Evolutionary conservation across 1,139 yeast species (phyloP).

Genomic region (Hemisphaericaspora lyxosophila): DNA sequence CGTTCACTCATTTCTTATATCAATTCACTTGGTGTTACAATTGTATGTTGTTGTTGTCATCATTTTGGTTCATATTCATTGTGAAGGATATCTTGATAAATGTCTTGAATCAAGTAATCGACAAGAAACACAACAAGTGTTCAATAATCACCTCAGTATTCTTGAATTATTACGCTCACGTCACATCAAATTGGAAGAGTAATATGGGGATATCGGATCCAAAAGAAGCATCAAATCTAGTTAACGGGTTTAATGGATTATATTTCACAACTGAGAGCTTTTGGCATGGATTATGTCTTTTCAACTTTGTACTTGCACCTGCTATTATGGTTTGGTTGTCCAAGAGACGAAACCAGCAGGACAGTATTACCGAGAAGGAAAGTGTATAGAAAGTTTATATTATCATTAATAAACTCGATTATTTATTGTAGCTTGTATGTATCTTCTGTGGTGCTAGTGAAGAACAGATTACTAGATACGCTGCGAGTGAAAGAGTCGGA

Average conservation of each 20-base stretch:
- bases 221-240: not conserved
- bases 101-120: constrained; percentile 11
- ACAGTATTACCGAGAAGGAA: not conserved
- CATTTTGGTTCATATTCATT: constrained; percentile 17
- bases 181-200: not conserved
- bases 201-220: not conserved
- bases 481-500: too few relatives aligned
- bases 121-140: not conserved
- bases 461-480: not conserved
- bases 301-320: constrained; percentile 28
- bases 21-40: constrained; percentile 26
- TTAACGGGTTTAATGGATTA: constrained; percentile 3
- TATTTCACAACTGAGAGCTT: constrained; percentile 13
- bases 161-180: constrained; percentile 2
- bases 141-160: constrained; percentile 3
- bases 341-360: constrained; percentile 3
- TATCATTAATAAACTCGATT: too few relatives aligned
- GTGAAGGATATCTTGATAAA: constrained; percentile 26
- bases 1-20: constrained; percentile 9
- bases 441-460: too few relatives aligned
- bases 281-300: constrained; percentile 23
- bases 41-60: constrained; percentile 18
- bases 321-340: constrained; percentile 3
- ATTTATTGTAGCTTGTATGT: not conserved
- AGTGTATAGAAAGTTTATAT: constrained; percentile 1